Base-by-base conservation (phyloP, 176 grass and related monocot species). In the Oryza glumipatula region DNA sequence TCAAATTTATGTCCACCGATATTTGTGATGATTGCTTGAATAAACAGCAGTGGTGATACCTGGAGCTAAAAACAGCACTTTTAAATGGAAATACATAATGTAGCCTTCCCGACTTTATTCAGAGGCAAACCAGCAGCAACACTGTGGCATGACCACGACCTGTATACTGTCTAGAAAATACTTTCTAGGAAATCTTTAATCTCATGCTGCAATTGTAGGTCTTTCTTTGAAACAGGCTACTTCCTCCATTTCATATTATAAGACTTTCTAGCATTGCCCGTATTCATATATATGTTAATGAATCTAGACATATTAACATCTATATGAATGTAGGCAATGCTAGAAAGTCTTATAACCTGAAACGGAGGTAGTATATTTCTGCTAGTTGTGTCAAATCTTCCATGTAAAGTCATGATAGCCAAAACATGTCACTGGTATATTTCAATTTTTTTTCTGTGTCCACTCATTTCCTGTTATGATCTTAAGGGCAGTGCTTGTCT, bases 391-490 rank as follows among this genome's bases (percentile, higher is more conserved):
- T 71, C 8, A 2, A 38, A 60, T 39, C 68, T 51, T 70, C 26
- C 49, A 30, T 71, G 39, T 12, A 3, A 65, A 77, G 9, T 67
- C 45, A 44, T 52, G 6, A 76, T 68, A 22, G 12, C 15, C 30
- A 35, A 68, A 38, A 33, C 9, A 69, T 68, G 38, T 4, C 6
- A 15, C 54, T 72, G 28, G 43, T 73, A 65, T 17, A 35, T 74
- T 69, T 41, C 35, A 82, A 3, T 39, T 41, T 77, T 65, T 65
- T 7, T 32, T 32, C 28, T n/a, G 43, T 66, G 12, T 61, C 33
- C 66, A 65, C 60, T 3, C 21, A 54, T 85, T 82, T 66, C 9
- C 52, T 89, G 61, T 47, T 80, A 9, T 85, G 38, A 81, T 72
- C 26, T 49, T 78, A 45, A 78, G 28, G 41, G 51, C 10, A 78